phyloP scores from a whole-genome alignment of 106 monocot genomes.

The Chionographis japonica region DNA sequence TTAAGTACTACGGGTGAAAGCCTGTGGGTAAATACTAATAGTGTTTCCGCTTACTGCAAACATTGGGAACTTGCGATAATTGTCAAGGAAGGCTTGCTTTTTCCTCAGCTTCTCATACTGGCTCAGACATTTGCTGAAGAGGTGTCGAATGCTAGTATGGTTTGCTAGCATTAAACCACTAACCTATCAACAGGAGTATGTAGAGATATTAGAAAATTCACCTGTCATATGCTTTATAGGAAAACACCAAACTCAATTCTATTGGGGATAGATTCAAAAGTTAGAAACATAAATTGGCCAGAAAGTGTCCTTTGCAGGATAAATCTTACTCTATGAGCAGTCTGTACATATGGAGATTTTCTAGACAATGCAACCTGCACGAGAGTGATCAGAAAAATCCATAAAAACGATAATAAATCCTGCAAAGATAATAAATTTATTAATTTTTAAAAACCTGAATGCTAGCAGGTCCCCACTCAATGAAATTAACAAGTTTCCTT shows the following conservation, averaged over 20 bases:
- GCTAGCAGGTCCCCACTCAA: constrained; percentile 99
- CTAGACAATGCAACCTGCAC: constrained; percentile 94
- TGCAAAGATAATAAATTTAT: background rate
- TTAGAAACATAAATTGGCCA: too few species aligned
- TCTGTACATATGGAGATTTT: constrained; percentile 96
- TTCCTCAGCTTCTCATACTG: constrained; percentile 94
- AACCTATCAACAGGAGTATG: constrained; percentile 38
- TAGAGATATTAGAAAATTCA: constrained; percentile 8
- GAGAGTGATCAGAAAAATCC: background rate
- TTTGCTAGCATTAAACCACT: constrained; percentile 99
- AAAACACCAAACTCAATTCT: background rate
- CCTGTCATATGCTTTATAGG: background rate
- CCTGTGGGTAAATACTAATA: background rate
- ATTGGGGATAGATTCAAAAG: background rate
- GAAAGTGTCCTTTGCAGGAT: background rate
- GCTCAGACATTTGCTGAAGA: constrained; percentile 85
- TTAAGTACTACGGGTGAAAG: background rate
- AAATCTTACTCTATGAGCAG: constrained; percentile 81
- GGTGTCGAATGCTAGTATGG: constrained; percentile 94
- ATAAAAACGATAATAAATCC: background rate
- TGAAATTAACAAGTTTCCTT: constrained; percentile 98
- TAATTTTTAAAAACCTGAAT: constrained; percentile 60
- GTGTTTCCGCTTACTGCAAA: constrained; percentile 66
- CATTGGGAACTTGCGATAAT: constrained; percentile 93
- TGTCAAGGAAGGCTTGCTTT: constrained; percentile 92